Percentiles rank a stretch among this genome's conserved stretches.
These are phyloP conservation scores for Naganishia cerealis DNA, from an alignment of 1,284 basidiomycete species.

Conservation along the genomic window DNA sequence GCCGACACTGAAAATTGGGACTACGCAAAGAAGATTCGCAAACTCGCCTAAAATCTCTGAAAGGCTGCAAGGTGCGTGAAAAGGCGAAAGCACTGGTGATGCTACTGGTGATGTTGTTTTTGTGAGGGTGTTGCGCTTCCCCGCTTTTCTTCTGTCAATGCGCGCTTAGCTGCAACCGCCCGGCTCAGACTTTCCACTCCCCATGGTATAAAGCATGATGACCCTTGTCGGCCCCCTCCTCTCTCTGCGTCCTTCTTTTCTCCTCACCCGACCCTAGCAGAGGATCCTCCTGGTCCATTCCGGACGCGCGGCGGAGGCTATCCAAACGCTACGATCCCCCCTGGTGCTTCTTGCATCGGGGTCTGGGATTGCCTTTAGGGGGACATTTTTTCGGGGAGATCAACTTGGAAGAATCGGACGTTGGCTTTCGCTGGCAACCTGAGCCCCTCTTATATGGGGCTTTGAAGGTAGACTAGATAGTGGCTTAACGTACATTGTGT, in stretches of 20 bases:
- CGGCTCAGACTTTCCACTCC: too few species aligned
- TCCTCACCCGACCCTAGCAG: conserved; percentile 27
- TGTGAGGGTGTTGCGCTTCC: too few species aligned
- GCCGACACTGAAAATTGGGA: too few species aligned
- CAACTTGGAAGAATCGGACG: conserved; percentile 30
- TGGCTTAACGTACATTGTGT: conserved; percentile 32
- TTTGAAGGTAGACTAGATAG: conserved; percentile 34
- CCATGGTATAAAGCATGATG: too few species aligned
- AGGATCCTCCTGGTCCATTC: conserved; percentile 7
- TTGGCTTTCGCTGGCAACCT: conserved; percentile 36
- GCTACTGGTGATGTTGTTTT: too few species aligned
- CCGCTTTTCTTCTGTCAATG: too few species aligned
- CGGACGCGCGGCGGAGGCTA: background rate
- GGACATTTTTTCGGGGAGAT: conserved; percentile 16
- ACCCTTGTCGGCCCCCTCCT: background rate
- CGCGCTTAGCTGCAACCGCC: too few species aligned
- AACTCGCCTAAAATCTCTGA: too few species aligned
- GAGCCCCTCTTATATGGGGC: conserved; percentile 16
- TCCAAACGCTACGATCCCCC: conserved; percentile 13
- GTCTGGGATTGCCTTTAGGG: conserved; percentile 1
- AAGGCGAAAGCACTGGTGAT: too few species aligned
- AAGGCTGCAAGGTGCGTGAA: too few species aligned
- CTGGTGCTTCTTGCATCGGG: conserved; percentile 5
- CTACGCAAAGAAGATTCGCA: too few species aligned
- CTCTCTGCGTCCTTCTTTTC: background rate